These are phyloP conservation scores for Cladosporium oxysporum DNA, from an alignment of 2,329 filamentous ascomycete genomes.

Conservation along the genomic window DNA sequence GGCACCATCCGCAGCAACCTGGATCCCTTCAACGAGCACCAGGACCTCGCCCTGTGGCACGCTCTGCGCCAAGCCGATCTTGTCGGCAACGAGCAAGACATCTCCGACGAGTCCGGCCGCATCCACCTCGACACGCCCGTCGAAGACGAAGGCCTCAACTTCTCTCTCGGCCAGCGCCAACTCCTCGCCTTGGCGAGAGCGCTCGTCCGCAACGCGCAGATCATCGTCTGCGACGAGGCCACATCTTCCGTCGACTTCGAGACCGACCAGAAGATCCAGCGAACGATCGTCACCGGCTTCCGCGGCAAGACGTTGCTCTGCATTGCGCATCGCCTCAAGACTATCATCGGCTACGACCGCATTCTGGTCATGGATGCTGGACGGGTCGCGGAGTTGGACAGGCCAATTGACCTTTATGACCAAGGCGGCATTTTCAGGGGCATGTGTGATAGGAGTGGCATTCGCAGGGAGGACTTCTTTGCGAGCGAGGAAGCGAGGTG, in stretches of 20 bases:
- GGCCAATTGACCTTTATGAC: slow-evolving; percentile 72
- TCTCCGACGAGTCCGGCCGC: slow-evolving; percentile 53
- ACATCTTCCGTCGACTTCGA: slow-evolving; percentile 94
- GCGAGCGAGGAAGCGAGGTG: slow-evolving; percentile 30
- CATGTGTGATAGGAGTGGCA: slow-evolving; percentile 89
- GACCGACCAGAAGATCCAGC: slow-evolving; percentile 93
- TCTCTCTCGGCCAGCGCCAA: slow-evolving; percentile 91
- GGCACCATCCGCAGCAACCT: slow-evolving; percentile 79
- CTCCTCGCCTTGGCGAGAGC: slow-evolving; percentile 92
- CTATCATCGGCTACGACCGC: slow-evolving; percentile 88
- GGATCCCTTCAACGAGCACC: slow-evolving; percentile 78
- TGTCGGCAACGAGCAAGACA: slow-evolving; percentile 54
- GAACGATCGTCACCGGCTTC: slow-evolving; percentile 83
- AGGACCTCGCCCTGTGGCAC: slow-evolving; percentile 75
- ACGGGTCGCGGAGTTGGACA: slow-evolving; percentile 80
- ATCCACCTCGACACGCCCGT: slow-evolving; percentile 83
- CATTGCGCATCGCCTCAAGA: slow-evolving; percentile 88
- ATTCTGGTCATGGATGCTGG: slow-evolving; percentile 97
- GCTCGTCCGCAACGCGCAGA: slow-evolving; percentile 80
- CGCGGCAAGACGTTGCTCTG: slow-evolving; percentile 83
- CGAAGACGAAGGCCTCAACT: slow-evolving; percentile 94
- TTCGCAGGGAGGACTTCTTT: slow-evolving; percentile 56
- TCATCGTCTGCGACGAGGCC: slow-evolving; percentile 96
- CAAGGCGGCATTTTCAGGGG: slow-evolving; percentile 76
- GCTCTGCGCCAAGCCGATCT: slow-evolving; percentile 77